Conservation (phyloP, 2,329 filamentous ascomycete genomes). For the Fusarium sp. region DNA sequence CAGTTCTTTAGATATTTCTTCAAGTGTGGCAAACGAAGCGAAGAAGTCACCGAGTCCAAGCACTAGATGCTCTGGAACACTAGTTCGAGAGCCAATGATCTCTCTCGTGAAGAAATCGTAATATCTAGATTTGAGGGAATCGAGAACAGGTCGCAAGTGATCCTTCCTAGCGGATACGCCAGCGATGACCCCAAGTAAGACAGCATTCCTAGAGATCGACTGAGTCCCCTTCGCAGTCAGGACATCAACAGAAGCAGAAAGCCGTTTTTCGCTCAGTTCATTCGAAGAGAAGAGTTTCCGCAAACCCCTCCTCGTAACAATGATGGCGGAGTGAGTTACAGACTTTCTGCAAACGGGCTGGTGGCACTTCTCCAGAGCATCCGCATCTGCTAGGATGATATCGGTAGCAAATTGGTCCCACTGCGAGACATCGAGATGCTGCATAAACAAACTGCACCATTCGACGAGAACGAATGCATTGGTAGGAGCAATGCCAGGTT, state of each 20-base stretch:
- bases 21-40: slow-evolving; percentile 73
- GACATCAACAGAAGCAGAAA: slow-evolving; percentile 70
- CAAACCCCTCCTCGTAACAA: slow-evolving; percentile 82
- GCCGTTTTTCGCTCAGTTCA: slow-evolving; percentile 65
- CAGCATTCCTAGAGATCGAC: slow-evolving; percentile 74
- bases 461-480: slow-evolving; percentile 91
- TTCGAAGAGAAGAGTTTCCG: slow-evolving; percentile 74
- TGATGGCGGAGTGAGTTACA: slow-evolving; percentile 77
- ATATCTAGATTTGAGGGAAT: slow-evolving; percentile 74
- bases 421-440: slow-evolving; percentile 70
- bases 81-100: slow-evolving; percentile 80
- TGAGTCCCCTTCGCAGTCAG: slow-evolving; percentile 76
- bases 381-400: slow-evolving; percentile 75
- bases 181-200: slow-evolving; percentile 85
- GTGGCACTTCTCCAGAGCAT: slow-evolving; percentile 81
- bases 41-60: slow-evolving; percentile 86
- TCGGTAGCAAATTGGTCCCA: slow-evolving; percentile 75
- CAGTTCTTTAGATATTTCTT: slow-evolving; percentile 80
- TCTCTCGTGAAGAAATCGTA: slow-evolving; percentile 88
- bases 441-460: slow-evolving; percentile 86
- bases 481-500: slow-evolving; percentile 78
- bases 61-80: slow-evolving; percentile 77
- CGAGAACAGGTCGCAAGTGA: slow-evolving; percentile 69
- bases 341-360: slow-evolving; percentile 70
- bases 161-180: slow-evolving; percentile 83